phyloP scores from a whole-genome alignment of 192 early-diverging fungal genomes.

The Haplosporangium gracile region DNA sequence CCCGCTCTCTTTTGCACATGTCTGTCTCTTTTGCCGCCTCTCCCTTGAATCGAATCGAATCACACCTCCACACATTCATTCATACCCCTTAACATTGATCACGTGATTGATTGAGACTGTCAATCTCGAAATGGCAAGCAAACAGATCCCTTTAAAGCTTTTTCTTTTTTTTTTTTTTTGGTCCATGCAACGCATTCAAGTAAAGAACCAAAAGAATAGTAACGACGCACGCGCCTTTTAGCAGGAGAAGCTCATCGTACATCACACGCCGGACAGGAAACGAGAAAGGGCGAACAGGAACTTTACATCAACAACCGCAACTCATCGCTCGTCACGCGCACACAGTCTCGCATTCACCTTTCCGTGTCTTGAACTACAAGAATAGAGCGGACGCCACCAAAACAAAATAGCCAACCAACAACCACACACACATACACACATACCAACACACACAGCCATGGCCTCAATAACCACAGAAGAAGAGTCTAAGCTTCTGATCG shows the following conservation, averaged over 20 bases:
- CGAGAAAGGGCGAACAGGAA: background rate
- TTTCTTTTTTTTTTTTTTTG: background rate
- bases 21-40: background rate
- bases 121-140: background rate
- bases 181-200: background rate
- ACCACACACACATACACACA: background rate
- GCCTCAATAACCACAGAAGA: conserved; percentile 31
- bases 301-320: background rate
- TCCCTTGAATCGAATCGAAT: no score
- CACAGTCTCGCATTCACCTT: background rate
- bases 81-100: background rate
- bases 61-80: background rate
- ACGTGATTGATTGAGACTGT: background rate
- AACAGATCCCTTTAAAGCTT: background rate
- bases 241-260: background rate
- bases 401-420: background rate
- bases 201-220: background rate
- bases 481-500: conserved; percentile 33
- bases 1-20: background rate
- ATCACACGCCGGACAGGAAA: background rate
- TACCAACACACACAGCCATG: background rate
- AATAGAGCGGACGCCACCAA: background rate
- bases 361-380: background rate
- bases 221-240: background rate
- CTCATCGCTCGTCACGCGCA: background rate